A percentile compares a stretch with the other conserved stretches of the same genome.
Evolutionary conservation across 2,329 filamentous ascomycete species (phyloP).

Genomic region (Lasiodiplodia sp.): DNA sequence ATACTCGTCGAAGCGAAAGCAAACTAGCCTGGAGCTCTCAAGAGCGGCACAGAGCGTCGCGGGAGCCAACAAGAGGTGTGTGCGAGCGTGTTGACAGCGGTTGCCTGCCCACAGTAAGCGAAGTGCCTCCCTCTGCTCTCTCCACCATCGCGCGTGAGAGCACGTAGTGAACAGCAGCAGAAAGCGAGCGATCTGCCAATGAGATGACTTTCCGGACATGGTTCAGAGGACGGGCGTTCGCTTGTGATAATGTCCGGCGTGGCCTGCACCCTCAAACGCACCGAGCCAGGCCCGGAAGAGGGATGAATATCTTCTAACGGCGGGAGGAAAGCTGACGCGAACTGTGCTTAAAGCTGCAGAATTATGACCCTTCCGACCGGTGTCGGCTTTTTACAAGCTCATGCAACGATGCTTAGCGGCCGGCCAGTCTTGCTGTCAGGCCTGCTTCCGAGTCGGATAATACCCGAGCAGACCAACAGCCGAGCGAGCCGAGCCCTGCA

Average conservation of each 20-base stretch:
- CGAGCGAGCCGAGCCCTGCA: neutral
- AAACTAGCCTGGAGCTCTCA: neutral
- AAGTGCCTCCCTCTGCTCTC: conserved; percentile 13
- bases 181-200: neutral
- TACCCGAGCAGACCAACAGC: neutral
- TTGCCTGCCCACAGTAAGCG: conserved; percentile 1
- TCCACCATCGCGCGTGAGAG: conserved; percentile 6
- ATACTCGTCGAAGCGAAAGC: neutral
- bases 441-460: neutral
- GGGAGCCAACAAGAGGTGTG: neutral
- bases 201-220: neutral
- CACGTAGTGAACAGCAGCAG: neutral
- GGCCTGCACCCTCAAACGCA: neutral
- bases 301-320: neutral
- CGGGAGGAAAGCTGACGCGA: neutral
- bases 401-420: neutral
- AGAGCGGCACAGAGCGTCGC: neutral
- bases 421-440: neutral
- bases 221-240: neutral
- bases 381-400: neutral
- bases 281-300: neutral
- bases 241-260: neutral
- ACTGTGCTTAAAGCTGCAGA: neutral
- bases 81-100: neutral
- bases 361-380: neutral